phyloP scores from a whole-genome alignment of 768 basidiomycete species.

The Royoungia palumana region DNA sequence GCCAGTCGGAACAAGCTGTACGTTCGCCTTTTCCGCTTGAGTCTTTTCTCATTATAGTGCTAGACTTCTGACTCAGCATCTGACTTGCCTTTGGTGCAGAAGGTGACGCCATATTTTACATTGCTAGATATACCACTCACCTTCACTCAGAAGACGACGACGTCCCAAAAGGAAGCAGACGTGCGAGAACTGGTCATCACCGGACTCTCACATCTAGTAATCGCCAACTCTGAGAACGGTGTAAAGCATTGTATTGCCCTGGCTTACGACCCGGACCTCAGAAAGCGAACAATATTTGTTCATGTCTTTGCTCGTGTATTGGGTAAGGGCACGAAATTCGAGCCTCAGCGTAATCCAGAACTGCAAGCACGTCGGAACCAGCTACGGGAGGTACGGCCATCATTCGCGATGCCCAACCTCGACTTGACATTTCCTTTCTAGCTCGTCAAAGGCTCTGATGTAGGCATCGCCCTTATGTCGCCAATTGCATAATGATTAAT shows the following conservation, averaged over 20 bases:
- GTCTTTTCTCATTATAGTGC: constrained; percentile 3
- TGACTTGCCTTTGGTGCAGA: constrained; percentile 45
- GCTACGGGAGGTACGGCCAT: constrained; percentile 53
- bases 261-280: constrained; percentile 69
- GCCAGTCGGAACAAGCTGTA: constrained; percentile 47
- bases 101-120: constrained; percentile 31
- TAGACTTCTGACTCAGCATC: constrained; percentile 50
- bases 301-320: constrained; percentile 82
- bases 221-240: constrained; percentile 81
- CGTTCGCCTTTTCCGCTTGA: constrained; percentile 9
- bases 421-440: constrained; percentile 26
- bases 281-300: constrained; percentile 76
- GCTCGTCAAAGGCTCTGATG: constrained; percentile 74
- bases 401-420: neutral
- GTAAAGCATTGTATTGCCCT: constrained; percentile 83
- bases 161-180: constrained; percentile 53
- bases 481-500: constrained; percentile 7
- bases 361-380: constrained; percentile 48
- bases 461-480: constrained; percentile 33
- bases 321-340: constrained; percentile 75
- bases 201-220: constrained; percentile 77
- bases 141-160: constrained; percentile 38
- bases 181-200: constrained; percentile 75
- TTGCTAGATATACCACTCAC: constrained; percentile 2
- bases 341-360: constrained; percentile 51